Evolutionary conservation across 331 rosid species (phyloP).

Genomic region (Malus hybrid): DNA sequence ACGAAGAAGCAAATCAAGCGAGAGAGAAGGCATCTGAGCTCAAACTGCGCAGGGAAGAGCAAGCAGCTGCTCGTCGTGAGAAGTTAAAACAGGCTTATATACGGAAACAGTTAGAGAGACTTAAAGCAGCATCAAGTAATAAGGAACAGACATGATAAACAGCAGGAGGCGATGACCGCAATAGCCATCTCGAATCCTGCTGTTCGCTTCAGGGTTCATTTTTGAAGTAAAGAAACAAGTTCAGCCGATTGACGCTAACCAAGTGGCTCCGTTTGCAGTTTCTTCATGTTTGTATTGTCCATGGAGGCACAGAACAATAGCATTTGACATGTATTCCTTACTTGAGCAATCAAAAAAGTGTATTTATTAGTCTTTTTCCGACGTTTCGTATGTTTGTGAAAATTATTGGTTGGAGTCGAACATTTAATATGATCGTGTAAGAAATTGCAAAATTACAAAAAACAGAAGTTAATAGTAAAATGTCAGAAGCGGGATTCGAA

Average conservation of each 20-base stretch:
- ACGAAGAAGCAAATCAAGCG: slow-evolving; percentile 82
- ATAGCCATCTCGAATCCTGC: background rate
- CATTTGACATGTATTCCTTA: background rate
- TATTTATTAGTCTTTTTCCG: background rate
- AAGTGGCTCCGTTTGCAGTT: background rate
- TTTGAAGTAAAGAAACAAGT: background rate
- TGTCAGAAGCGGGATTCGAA: slow-evolving; percentile 24
- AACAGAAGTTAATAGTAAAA: no score
- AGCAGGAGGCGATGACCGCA: background rate
- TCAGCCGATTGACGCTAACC: background rate
- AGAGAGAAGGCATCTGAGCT: slow-evolving; percentile 80
- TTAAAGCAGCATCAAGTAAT: slow-evolving; percentile 49
- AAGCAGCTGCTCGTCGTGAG: slow-evolving; percentile 66
- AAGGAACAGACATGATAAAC: slow-evolving; percentile 9
- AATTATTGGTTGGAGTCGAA: no score
- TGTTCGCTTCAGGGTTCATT: background rate
- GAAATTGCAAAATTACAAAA: background rate
- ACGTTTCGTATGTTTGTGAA: background rate
- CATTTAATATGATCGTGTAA: background rate
- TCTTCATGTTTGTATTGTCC: background rate
- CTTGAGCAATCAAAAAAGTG: background rate
- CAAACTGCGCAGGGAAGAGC: slow-evolving; percentile 74
- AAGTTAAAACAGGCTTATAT: slow-evolving; percentile 83
- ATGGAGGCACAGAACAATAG: background rate
- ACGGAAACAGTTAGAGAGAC: slow-evolving; percentile 70